Base-by-base conservation (phyloP, 768 basidiomycete genomes). In the Podaxis mareebaensis region DNA sequence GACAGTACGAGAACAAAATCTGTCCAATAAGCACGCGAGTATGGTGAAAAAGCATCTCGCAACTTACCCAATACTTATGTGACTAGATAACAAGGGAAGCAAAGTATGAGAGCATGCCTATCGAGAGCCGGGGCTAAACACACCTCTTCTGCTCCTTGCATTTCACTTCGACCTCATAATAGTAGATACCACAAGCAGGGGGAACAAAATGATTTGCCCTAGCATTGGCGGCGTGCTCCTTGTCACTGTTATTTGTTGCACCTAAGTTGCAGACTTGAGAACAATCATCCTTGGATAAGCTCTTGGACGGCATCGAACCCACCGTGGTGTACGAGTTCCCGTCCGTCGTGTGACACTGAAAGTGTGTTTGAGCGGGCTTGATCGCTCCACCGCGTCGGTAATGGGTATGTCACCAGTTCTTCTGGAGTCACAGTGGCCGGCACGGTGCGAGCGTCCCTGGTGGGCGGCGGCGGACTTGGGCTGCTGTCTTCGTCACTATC, bases 91-190 rank as follows among this genome's bases (percentile, higher is more conserved):
- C 13, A 46, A 42, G 13, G 22, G 55, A 24, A 66, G 7, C 53
- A 59, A 53, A 26, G 64, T 72, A 33, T 72, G 64, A 65, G 64
- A 67, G 61, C 67, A 56, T 26, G n/a, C 17, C n/a, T 17, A 10
- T 28, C 12, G n/a, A n/a, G 33, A 22, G 38, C 10, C 7, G 26
- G 20, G 10, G 10, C 39, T 12, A 24, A 30, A 76, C 85, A 72
- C 68, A 90, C 94, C 92, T 94, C 73, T 90, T 92, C 48, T 84
- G 79, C 11, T 91, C 90, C 70, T 92, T 92, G 71, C 90, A 87
- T 5, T 90, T 72, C 52, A 99, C 86, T 68, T 91, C 86, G 4
- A 95, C 87, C 78, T 99, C 96, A 72, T 90, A 99, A 74, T 99
- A 99, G 72, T 93, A 96, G 60, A 99, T 87, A 24, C 96, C 97